These are phyloP conservation scores for Globomyces sp. DNA, from an alignment of 371 early-diverging fungal species.

Conservation along the genomic window DNA sequence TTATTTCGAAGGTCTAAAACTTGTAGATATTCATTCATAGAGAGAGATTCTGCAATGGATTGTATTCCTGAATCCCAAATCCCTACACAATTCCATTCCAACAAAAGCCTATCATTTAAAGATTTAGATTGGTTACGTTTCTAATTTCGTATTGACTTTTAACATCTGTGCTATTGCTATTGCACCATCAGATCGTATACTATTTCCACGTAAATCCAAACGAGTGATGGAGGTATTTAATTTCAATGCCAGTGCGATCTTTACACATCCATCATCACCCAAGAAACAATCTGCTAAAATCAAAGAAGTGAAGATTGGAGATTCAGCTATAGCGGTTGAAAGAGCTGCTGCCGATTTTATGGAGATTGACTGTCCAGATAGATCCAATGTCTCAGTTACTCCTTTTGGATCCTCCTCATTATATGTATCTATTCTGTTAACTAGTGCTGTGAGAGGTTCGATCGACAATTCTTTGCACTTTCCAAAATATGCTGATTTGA, in stretches of 20 bases:
- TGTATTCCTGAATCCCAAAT: constrained; percentile 52
- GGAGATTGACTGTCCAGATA: constrained; percentile 24
- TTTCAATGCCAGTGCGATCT: constrained; percentile 41
- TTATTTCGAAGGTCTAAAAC: constrained; percentile 55
- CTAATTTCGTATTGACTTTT: constrained; percentile 40
- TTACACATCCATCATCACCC: constrained; percentile 49
- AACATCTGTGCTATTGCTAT: constrained; percentile 50
- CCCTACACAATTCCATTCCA: constrained; percentile 61
- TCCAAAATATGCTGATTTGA: constrained; percentile 17
- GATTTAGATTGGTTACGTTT: not conserved
- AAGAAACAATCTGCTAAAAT: constrained; percentile 47
- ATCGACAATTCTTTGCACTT: constrained; percentile 26
- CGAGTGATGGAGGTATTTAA: constrained; percentile 33
- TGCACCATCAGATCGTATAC: constrained; percentile 54
- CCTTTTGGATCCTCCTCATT: not conserved
- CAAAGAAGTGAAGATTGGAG: constrained; percentile 29
- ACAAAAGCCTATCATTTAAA: constrained; percentile 20
- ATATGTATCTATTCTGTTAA: constrained; percentile 7
- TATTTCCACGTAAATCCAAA: constrained; percentile 50
- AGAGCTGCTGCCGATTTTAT: constrained; percentile 37
- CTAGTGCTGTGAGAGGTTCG: constrained; percentile 23
- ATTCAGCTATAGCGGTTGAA: constrained; percentile 31
- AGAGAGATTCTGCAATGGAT: constrained; percentile 47
- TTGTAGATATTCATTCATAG: constrained; percentile 43
- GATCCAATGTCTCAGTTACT: constrained; percentile 17